Evolutionary conservation across 257 asterid genomes (phyloP).

Genomic region (Perilla frutescens): DNA sequence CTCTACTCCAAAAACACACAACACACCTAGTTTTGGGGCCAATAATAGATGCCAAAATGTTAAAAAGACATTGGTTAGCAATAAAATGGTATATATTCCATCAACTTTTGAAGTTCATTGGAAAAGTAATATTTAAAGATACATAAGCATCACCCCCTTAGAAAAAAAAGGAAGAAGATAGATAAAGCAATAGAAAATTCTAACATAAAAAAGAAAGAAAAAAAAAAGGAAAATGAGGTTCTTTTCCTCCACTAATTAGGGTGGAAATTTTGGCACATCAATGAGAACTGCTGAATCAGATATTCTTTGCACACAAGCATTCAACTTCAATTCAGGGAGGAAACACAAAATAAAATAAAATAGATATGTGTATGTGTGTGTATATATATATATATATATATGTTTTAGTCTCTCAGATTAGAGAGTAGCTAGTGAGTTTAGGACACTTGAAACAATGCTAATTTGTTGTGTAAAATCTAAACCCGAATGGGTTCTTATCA

Average conservation of each 20-base stretch:
- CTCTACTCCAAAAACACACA: too few species aligned
- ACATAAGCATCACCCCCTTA: background rate
- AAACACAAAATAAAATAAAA: conserved; percentile 16
- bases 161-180: background rate
- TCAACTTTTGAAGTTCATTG: conserved; percentile 24
- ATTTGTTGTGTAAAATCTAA: conserved; percentile 24
- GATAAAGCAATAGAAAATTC: too few species aligned
- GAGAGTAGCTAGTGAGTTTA: background rate
- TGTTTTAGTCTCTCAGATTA: too few species aligned
- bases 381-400: too few species aligned
- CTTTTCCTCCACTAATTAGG: conserved; percentile 46
- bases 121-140: background rate
- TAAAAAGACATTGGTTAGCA: background rate
- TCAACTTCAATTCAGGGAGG: conserved; percentile 37
- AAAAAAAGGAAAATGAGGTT: background rate
- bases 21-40: background rate
- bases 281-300: background rate
- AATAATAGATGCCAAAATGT: background rate
- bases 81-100: conserved; percentile 4
- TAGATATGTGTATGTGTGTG: conserved; percentile 29
- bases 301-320: conserved; percentile 50
- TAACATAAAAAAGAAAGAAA: too few species aligned
- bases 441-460: conserved; percentile 33
- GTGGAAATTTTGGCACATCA: conserved; percentile 33
- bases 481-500: conserved; percentile 28